Evolutionary conservation across 345 rosid genomes (phyloP), one percentile per base, ranked within the genome.

Genomic region (Barbarea vulgaris): DNA sequence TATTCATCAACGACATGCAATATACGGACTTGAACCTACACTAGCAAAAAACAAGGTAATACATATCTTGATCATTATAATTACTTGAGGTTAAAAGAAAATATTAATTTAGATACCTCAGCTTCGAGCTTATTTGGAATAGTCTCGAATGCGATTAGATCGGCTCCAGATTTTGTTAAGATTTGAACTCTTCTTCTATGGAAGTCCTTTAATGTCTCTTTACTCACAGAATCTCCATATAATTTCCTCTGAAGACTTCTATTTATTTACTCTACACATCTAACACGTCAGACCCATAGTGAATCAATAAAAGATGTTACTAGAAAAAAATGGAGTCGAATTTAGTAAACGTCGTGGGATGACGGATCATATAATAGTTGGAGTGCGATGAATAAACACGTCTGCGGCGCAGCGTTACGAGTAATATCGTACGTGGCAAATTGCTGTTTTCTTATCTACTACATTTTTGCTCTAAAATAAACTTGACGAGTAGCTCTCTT

Each of bases 121-220:
- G 97, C 97, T 85, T 93, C 98, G 41, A 90, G 74, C 82, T 90
- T 93, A 73, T 90, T 93, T 42, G 98, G 96, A 72, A 85, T 90
- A 4, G 98, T 90, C 80, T 93, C 98, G 53, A 93, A 90, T 27
- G 98, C 98, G 51, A 93, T 82, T 27, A 93, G 69, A 70, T 91
- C 90, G 9, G 96, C 85, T 22, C 97, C 98, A 1, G 91, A 69
- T 28, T 79, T 79, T 17, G 88, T 83, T 17, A 93, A 81, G 70
- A 91, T 81, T 75, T 91, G 96, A 7, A 93, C 54, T 79, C 96
- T 89, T 81, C 89, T 87, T 80, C 98, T 77, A 44, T 93, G 98
- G 42, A 93, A 93, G 48, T 91, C 91, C 81, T 93, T 93, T 78
- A 93, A 62, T n/a, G 83, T 82, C 71, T 81, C 79, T 52, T 85